Percentiles rank a stretch among this genome's conserved stretches.
Conservation (phyloP, 2,329 filamentous ascomycete species). For the Colletotrichum tropicale region DNA sequence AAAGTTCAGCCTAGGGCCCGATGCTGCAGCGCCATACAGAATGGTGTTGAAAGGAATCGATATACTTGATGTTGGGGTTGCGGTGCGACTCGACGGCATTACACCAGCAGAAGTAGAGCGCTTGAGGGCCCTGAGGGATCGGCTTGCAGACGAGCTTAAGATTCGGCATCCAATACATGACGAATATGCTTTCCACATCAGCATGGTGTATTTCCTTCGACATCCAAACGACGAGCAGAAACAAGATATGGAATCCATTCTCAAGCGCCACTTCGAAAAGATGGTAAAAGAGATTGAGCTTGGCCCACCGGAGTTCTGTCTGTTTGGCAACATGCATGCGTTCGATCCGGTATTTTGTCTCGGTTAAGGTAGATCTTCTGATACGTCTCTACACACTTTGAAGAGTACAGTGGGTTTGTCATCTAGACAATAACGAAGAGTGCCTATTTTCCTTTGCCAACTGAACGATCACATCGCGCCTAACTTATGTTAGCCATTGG, state of each 20-base stretch:
- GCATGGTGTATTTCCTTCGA: not conserved
- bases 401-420: not conserved
- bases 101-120: not conserved
- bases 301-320: not conserved
- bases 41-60: not conserved
- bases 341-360: not conserved
- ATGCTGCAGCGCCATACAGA: not conserved
- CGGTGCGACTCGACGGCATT: not conserved
- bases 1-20: not conserved
- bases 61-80: not conserved
- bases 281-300: not conserved
- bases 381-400: too few species aligned
- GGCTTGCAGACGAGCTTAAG: not conserved
- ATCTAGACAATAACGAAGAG: not conserved
- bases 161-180: not conserved
- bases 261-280: not conserved
- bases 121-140: not conserved
- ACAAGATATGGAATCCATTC: not conserved
- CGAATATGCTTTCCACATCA: not conserved
- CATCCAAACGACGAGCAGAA: not conserved
- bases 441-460: not conserved
- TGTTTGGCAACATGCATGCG: not conserved
- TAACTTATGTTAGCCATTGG: accelerated
- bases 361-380: not conserved
- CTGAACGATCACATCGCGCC: not conserved